A percentile compares a stretch with the other conserved stretches of the same genome.
Evolutionary conservation across 306 rosid genomes (phyloP).

Genomic region (Pyrus pyrifolia): DNA sequence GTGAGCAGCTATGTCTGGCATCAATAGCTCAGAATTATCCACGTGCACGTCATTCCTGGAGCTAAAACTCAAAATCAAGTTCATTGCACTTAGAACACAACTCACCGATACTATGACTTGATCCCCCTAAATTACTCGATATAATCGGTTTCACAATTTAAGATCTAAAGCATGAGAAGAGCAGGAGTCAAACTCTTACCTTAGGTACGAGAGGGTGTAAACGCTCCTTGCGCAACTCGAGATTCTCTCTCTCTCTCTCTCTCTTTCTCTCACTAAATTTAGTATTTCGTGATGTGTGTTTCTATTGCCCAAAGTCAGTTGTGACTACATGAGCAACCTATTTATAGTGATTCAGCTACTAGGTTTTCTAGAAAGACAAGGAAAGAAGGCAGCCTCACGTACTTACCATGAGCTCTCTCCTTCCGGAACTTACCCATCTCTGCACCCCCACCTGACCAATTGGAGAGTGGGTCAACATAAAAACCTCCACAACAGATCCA

Average conservation of each 20-base stretch:
- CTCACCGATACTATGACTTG: neutral
- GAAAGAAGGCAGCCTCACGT: neutral
- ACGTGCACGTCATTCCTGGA: neutral
- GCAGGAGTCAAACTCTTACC: neutral
- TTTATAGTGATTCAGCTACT: neutral
- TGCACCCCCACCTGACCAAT: conserved; percentile 15
- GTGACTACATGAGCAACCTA: neutral
- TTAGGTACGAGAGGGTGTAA: neutral
- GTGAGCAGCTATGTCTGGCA: neutral
- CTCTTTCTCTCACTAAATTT: neutral
- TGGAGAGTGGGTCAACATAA: conserved; percentile 1
- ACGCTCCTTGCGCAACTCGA: neutral
- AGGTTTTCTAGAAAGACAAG: neutral
- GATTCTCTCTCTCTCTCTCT: neutral
- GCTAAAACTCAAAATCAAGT: neutral
- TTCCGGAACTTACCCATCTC: neutral
- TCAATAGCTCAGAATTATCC: neutral
- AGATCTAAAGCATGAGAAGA: neutral
- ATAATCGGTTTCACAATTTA: neutral
- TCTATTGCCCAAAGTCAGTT: neutral
- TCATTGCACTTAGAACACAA: too few relatives aligned
- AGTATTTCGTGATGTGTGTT: neutral
- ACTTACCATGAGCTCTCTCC: conserved; percentile 10
- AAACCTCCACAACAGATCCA: neutral
- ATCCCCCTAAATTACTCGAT: neutral